Conservation (phyloP, 2,329 filamentous ascomycete species). For the Aphanoascus verrucosus region DNA sequence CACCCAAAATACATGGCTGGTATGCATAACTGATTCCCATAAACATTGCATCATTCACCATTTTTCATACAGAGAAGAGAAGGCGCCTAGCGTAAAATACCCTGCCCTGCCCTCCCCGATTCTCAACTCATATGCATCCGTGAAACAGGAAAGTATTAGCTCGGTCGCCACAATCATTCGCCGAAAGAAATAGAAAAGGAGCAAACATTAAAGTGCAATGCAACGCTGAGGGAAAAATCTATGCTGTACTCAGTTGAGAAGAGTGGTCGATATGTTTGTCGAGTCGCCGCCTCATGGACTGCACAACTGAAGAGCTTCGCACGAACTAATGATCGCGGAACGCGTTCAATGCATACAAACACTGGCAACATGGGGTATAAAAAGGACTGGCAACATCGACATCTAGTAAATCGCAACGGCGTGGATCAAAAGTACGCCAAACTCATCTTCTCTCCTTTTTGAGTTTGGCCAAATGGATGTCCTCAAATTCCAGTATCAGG, state of each 20-base stretch:
- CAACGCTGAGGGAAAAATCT: neutral
- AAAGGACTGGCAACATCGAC: too few species aligned
- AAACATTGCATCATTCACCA: neutral
- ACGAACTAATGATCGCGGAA: too few species aligned
- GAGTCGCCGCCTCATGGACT: too few species aligned
- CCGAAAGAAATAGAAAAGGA: neutral
- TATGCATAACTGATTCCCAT: neutral
- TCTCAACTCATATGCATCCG: neutral
- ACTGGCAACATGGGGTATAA: too few species aligned
- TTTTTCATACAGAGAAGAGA: slow-evolving; percentile 1
- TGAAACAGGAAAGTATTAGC: too few species aligned
- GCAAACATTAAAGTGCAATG: neutral
- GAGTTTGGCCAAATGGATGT: neutral
- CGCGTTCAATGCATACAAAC: too few species aligned
- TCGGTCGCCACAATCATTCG: too few species aligned
- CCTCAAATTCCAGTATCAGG: neutral
- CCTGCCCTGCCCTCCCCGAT: neutral
- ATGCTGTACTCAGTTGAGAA: neutral
- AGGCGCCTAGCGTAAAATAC: neutral
- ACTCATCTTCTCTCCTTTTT: neutral
- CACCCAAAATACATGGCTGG: neutral
- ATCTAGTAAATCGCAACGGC: neutral
- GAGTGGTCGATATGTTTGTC: neutral
- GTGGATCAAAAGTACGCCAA: neutral
- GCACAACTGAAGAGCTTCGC: too few species aligned